phyloP scores from a whole-genome alignment of 306 rosid genomes.

The Malus sieversii region DNA sequence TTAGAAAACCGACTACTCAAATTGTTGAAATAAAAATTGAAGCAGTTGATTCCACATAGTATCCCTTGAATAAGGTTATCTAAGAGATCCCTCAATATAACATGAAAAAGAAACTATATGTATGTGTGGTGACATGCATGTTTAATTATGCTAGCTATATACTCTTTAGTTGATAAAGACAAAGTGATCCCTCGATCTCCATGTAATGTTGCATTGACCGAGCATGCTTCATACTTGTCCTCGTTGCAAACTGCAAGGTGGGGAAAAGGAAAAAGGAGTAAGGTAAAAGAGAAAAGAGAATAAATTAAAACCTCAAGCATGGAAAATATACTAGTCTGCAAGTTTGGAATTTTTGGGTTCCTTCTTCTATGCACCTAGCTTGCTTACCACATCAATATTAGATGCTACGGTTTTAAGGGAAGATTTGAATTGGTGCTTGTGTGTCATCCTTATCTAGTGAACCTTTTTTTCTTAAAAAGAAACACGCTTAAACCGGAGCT shows the following conservation, averaged over 20 bases:
- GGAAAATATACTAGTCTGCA: neutral
- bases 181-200: neutral
- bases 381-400: neutral
- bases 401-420: neutral
- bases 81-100: too few species aligned
- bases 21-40: too few species aligned
- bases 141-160: too few species aligned
- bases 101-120: too few species aligned
- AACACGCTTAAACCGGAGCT: too few species aligned
- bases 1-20: too few species aligned
- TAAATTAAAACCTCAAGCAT: neutral
- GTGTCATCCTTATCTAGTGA: neutral
- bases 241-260: neutral
- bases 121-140: too few species aligned
- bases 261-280: neutral
- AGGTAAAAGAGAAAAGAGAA: neutral
- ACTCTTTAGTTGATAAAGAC: neutral
- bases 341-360: constrained; percentile 29
- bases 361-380: neutral
- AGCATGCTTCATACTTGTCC: neutral
- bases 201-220: neutral
- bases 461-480: too few species aligned
- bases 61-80: too few species aligned
- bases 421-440: neutral
- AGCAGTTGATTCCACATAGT: too few species aligned